Conservation (phyloP, 2,329 filamentous ascomycete species). For the Penicillium sp. region DNA sequence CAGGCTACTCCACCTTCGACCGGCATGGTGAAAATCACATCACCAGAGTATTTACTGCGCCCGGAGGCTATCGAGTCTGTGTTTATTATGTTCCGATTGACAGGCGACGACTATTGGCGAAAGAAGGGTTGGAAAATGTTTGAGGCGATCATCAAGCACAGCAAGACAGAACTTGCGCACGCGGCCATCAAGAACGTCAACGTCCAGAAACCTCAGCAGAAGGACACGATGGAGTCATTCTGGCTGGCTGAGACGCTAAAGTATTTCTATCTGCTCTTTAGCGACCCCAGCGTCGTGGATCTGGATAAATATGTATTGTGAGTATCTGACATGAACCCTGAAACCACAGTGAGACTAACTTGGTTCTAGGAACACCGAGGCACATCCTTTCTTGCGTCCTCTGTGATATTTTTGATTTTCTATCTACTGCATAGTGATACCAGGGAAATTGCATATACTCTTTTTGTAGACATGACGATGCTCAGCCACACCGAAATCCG, state of each 20-base stretch:
- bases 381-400: conserved; percentile 38
- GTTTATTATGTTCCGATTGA: conserved; percentile 70
- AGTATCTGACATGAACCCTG: conserved; percentile 20
- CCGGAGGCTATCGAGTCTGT: conserved; percentile 77
- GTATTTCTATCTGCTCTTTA: conserved; percentile 46
- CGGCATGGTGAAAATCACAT: conserved; percentile 38
- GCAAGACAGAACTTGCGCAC: conserved; percentile 57
- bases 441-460: conserved; percentile 19
- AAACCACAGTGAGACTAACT: not conserved
- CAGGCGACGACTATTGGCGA: conserved; percentile 59
- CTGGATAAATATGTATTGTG: conserved; percentile 46
- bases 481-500: too few relatives aligned
- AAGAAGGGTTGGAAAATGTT: conserved; percentile 73
- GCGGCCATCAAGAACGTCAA: conserved; percentile 63
- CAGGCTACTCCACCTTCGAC: conserved; percentile 41
- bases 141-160: conserved; percentile 54
- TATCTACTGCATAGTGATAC: conserved; percentile 20
- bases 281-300: conserved; percentile 40
- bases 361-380: conserved; percentile 35
- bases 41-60: conserved; percentile 39
- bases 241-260: conserved; percentile 55
- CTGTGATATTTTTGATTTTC: conserved; percentile 14
- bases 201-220: conserved; percentile 37
- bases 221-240: conserved; percentile 68
- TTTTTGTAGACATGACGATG: too few relatives aligned